A percentile compares a stretch with the other conserved stretches of the same genome.
Conservation (phyloP, 2,329 filamentous ascomycete genomes). For the Trichophyton benhamiae region DNA sequence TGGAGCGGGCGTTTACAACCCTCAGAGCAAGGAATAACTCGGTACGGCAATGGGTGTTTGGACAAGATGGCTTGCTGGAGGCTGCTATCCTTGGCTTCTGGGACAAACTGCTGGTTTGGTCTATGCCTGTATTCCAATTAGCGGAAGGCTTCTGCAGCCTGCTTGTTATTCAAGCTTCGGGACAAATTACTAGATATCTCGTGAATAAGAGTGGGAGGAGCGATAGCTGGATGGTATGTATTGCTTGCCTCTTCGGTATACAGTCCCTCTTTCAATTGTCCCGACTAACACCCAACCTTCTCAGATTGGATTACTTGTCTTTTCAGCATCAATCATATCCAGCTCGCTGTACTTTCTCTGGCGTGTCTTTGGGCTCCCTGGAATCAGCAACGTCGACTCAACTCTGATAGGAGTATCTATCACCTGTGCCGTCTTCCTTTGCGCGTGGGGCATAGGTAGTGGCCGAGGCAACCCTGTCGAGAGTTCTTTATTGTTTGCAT, state of each 20-base stretch:
- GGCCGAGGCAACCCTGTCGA: constrained; percentile 91
- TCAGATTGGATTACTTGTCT: constrained; percentile 73
- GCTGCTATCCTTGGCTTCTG: constrained; percentile 69
- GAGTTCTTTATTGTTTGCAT: constrained; percentile 88
- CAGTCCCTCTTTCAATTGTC: not conserved
- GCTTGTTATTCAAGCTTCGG: constrained; percentile 85
- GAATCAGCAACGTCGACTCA: constrained; percentile 83
- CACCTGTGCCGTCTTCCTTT: constrained; percentile 83
- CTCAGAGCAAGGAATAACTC: constrained; percentile 49
- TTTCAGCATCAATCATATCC: constrained; percentile 83
- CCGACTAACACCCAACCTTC: constrained; percentile 12
- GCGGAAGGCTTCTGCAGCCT: constrained; percentile 94
- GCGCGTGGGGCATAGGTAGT: constrained; percentile 85
- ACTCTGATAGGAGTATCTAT: constrained; percentile 85
- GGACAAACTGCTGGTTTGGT: constrained; percentile 81
- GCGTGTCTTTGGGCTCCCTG: constrained; percentile 85
- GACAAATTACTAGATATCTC: constrained; percentile 87
- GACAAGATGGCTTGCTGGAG: constrained; percentile 71
- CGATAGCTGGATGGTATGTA: constrained; percentile 86
- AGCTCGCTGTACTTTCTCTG: constrained; percentile 93
- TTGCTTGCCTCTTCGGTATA: not conserved
- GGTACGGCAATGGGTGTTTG: constrained; percentile 75
- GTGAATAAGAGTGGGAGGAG: constrained; percentile 79
- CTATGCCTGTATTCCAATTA: constrained; percentile 86
- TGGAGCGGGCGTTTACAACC: constrained; percentile 62